A percentile compares a stretch with the other conserved stretches of the same genome.
Conservation (phyloP, 108 stramenopile species). For the Schizochytrium sp. region DNA sequence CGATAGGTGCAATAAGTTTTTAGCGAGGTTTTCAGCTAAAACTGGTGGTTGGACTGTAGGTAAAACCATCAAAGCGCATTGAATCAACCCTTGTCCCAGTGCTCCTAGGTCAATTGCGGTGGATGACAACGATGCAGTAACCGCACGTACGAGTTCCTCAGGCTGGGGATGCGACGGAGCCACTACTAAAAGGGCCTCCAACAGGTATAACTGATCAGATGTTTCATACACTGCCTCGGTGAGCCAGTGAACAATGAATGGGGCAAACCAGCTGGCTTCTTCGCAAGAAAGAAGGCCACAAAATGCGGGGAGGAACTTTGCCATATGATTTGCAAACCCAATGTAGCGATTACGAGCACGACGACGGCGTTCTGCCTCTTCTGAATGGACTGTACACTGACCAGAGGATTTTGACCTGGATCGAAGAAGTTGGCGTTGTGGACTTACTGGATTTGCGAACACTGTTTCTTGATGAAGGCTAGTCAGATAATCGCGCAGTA, state of each 20-base stretch:
- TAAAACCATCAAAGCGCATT: too few relatives aligned
- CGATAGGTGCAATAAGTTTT: too few relatives aligned
- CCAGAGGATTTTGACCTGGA: not conserved
- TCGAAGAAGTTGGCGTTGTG: not conserved
- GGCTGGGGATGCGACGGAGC: not conserved
- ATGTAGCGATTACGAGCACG: slow-evolving; percentile 4
- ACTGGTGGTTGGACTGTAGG: too few relatives aligned
- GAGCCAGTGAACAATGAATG: slow-evolving; percentile 1
- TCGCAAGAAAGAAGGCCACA: not conserved
- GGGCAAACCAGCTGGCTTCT: not conserved
- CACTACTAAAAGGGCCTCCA: not conserved
- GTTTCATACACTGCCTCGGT: not conserved
- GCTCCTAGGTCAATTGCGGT: too few relatives aligned
- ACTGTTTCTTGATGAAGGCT: not conserved
- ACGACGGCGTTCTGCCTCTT: not conserved
- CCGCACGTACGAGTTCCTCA: not conserved
- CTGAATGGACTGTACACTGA: not conserved
- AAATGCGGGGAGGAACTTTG: not conserved
- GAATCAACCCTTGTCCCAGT: too few relatives aligned
- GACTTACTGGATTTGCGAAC: not conserved
- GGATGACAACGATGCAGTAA: too few relatives aligned
- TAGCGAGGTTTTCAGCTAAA: too few relatives aligned
- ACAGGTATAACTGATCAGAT: not conserved
- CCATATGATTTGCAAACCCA: not conserved
- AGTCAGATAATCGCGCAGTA: not conserved